phyloP scores from a whole-genome alignment of 169 alveolate genomes.

The Cryptosporidium bovis region DNA sequence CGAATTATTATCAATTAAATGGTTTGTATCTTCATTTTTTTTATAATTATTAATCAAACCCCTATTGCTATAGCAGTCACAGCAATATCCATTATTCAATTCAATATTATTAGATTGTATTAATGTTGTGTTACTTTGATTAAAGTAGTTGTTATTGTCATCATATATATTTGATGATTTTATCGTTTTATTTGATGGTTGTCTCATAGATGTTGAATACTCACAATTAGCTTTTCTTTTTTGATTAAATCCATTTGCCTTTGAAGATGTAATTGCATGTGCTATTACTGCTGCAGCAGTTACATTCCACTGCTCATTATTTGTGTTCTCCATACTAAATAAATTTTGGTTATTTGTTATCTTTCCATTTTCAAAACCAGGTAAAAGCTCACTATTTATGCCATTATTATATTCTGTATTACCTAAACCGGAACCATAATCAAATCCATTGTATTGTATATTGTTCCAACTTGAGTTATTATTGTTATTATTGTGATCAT shows the following conservation, averaged over 20 bases:
- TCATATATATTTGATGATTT: slow-evolving; percentile 47
- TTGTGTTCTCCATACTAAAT: slow-evolving; percentile 44
- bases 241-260: slow-evolving; percentile 33
- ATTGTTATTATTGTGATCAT: not conserved
- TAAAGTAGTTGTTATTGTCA: slow-evolving; percentile 7
- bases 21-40: slow-evolving; percentile 21
- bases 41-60: slow-evolving; percentile 2
- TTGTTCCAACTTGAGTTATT: slow-evolving; percentile 24
- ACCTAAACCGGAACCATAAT: slow-evolving; percentile 47
- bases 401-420: slow-evolving; percentile 24
- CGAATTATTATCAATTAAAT: slow-evolving; percentile 27
- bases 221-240: slow-evolving; percentile 64
- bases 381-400: slow-evolving; percentile 30
- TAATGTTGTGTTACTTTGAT: not conserved
- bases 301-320: slow-evolving; percentile 67
- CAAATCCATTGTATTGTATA: slow-evolving; percentile 69
- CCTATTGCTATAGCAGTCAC: slow-evolving; percentile 17
- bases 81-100: slow-evolving; percentile 18
- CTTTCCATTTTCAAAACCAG: slow-evolving; percentile 10
- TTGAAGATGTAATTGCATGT: slow-evolving; percentile 64
- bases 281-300: slow-evolving; percentile 74
- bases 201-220: slow-evolving; percentile 39
- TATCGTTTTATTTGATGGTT: slow-evolving; percentile 45
- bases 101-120: slow-evolving; percentile 18
- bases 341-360: slow-evolving; percentile 13